Percentiles rank a stretch among this genome's conserved stretches.
phyloP scores from a whole-genome alignment of 768 basidiomycete species.

The Pisolithus marmoratus region DNA sequence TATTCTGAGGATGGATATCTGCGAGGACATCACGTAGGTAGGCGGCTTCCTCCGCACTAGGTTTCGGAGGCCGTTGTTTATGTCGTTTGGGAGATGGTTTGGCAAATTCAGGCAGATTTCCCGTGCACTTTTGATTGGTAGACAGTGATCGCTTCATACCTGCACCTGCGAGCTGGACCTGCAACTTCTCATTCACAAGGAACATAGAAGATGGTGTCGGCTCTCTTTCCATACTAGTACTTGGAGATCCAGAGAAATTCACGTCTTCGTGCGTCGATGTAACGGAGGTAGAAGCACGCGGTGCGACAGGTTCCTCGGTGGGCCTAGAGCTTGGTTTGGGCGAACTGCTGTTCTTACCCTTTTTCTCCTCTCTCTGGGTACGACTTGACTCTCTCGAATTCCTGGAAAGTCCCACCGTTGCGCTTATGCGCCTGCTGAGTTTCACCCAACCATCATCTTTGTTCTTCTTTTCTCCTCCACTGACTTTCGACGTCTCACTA shows the following conservation, averaged over 20 bases:
- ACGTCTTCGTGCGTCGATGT: conserved; percentile 3
- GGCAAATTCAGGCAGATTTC: conserved; percentile 16
- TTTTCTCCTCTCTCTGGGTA: conserved; percentile 30
- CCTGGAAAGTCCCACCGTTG: conserved; percentile 44
- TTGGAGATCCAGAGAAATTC: conserved; percentile 3
- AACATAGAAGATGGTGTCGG: conserved; percentile 15
- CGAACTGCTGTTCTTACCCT: conserved; percentile 24
- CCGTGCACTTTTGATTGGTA: conserved; percentile 13
- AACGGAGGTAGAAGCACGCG: conserved; percentile 7
- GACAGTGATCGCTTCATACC: conserved; percentile 22
- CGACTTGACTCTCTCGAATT: conserved; percentile 22
- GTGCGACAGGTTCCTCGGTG: conserved; percentile 12
- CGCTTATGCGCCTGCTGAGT: conserved; percentile 57
- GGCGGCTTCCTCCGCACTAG: conserved; percentile 49
- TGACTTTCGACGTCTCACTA: conserved; percentile 27
- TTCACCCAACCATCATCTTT: conserved; percentile 55
- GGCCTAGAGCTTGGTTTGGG: conserved; percentile 29
- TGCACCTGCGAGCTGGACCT: conserved; percentile 17
- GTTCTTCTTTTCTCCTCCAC: conserved; percentile 32
- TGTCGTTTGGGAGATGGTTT: conserved; percentile 29
- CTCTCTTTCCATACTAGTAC: conserved; percentile 12
- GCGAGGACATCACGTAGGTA: conserved; percentile 69
- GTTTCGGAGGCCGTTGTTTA: conserved; percentile 47
- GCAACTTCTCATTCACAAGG: conserved; percentile 22
- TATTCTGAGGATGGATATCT: conserved; percentile 44